Conservation (phyloP, 2,329 filamentous ascomycete genomes). For the Phialocephala subalpina region DNA sequence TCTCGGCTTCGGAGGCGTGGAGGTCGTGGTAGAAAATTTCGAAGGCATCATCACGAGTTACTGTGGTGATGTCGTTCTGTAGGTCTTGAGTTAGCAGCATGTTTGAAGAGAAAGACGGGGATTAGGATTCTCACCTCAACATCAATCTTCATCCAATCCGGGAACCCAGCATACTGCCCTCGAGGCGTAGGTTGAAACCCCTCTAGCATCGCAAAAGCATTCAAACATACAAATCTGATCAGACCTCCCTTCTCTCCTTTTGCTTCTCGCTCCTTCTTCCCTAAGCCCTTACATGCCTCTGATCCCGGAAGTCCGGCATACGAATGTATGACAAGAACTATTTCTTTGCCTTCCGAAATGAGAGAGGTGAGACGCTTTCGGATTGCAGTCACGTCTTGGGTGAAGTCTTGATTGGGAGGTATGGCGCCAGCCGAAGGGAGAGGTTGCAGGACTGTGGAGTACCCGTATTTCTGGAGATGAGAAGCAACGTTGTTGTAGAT, state of each 20-base stretch:
- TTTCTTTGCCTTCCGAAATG: conserved; percentile 43
- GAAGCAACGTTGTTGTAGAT: conserved; percentile 44
- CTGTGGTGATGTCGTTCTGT: neutral
- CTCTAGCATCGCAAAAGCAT: conserved; percentile 43
- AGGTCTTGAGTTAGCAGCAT: too few species aligned
- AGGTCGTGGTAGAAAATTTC: conserved; percentile 29
- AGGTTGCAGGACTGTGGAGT: conserved; percentile 40
- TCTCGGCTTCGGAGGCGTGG: conserved; percentile 44
- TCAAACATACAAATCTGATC: conserved; percentile 48
- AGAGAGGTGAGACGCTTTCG: conserved; percentile 42
- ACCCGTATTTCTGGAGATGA: conserved; percentile 39
- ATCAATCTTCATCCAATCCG: conserved; percentile 47
- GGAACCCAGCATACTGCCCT: conserved; percentile 44
- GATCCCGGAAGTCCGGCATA: conserved; percentile 47
- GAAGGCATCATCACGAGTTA: neutral
- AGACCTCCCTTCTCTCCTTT: conserved; percentile 50
- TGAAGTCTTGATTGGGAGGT: conserved; percentile 42
- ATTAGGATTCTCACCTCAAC: conserved; percentile 32
- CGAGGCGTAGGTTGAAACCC: conserved; percentile 17
- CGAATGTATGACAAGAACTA: conserved; percentile 49
- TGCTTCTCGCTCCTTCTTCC: conserved; percentile 44
- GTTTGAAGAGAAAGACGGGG: neutral
- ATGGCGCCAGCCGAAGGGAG: conserved; percentile 43
- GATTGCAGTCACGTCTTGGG: conserved; percentile 46
- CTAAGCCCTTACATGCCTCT: conserved; percentile 44